phyloP scores from a whole-genome alignment of 805 yeast species.

The Grigorovia jiainica region DNA sequence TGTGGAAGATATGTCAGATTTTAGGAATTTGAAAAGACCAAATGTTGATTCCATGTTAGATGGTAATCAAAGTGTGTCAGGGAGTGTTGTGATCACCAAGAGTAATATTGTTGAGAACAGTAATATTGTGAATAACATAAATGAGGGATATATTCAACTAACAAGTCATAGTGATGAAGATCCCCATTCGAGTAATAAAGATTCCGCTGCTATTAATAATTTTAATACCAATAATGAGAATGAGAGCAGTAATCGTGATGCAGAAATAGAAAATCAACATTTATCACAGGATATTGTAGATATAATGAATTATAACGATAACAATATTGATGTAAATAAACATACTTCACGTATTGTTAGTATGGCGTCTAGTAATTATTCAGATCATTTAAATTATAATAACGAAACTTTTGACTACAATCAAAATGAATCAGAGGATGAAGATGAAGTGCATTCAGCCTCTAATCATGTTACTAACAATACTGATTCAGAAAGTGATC shows the following conservation, averaged over 20 bases:
- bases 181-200: too few species aligned
- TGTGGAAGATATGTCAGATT: slow-evolving; percentile 25
- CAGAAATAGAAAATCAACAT: background rate
- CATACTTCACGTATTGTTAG: slow-evolving; percentile 7
- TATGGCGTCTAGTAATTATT: slow-evolving; percentile 10
- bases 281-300: too few species aligned
- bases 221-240: too few species aligned
- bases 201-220: background rate
- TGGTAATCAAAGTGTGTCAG: slow-evolving; percentile 16
- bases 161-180: too few species aligned
- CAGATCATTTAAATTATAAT: slow-evolving; percentile 5
- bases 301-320: background rate
- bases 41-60: slow-evolving; percentile 4
- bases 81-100: slow-evolving; percentile 23
- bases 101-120: background rate
- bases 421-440: background rate
- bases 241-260: background rate
- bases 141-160: too few species aligned
- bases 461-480: background rate
- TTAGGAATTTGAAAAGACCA: slow-evolving; percentile 12
- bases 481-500: background rate
- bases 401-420: background rate
- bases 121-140: background rate
- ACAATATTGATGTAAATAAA: background rate
- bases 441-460: background rate